phyloP scores from a whole-genome alignment of 2,329 filamentous ascomycete genomes.

The Rugonectria rugulosa region DNA sequence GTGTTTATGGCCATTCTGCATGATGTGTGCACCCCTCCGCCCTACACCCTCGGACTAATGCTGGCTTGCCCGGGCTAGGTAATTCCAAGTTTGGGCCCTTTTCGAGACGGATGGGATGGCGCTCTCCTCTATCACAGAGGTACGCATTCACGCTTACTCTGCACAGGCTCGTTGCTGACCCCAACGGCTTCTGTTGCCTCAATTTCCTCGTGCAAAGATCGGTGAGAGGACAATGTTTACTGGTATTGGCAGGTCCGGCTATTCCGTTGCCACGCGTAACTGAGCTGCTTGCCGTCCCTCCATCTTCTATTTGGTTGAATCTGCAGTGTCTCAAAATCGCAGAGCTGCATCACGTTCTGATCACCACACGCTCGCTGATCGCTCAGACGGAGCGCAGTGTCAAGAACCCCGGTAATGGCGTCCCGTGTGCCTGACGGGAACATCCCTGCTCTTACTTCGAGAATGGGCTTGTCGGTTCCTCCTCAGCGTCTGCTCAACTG shows the following conservation, averaged over 20 bases:
- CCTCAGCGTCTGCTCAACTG: constrained; percentile 1
- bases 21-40: constrained; percentile 26
- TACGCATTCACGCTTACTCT: constrained; percentile 20
- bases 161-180: constrained; percentile 15
- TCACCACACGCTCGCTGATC: not conserved
- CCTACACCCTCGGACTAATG: constrained; percentile 27
- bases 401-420: constrained; percentile 16
- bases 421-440: constrained; percentile 27
- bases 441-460: constrained; percentile 28
- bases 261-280: constrained; percentile 23
- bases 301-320: constrained; percentile 4
- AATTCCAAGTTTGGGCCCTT: constrained; percentile 11
- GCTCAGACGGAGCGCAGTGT: constrained; percentile 8
- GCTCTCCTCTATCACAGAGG: constrained; percentile 10
- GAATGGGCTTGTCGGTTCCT: constrained; percentile 33
- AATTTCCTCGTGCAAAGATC: constrained; percentile 26
- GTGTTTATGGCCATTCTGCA: constrained; percentile 5
- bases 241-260: constrained; percentile 26
- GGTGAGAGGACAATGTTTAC: constrained; percentile 37
- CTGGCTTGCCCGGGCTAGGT: constrained; percentile 6
- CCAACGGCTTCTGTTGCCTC: not conserved
- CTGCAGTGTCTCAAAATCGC: not conserved
- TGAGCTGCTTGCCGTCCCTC: constrained; percentile 17
- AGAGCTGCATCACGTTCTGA: constrained; percentile 7
- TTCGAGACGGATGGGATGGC: constrained; percentile 1